These are phyloP conservation scores for Phytophthora tentaculata DNA, from an alignment of 352 stramenopile species.

Conservation along the genomic window DNA sequence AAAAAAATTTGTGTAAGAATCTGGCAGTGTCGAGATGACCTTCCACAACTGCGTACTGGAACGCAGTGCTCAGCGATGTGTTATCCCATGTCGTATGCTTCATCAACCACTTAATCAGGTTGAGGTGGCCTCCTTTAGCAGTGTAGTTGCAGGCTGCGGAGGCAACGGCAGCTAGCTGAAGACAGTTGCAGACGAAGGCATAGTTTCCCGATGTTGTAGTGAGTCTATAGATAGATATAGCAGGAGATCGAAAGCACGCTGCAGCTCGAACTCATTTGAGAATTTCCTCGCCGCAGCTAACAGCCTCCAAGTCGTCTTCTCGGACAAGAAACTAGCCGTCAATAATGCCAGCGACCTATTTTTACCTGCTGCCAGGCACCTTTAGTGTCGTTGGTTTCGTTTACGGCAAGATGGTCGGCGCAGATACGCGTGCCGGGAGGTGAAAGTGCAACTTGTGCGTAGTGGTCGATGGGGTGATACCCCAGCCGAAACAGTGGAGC, in stretches of 20 bases:
- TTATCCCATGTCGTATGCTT: neutral
- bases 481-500: too few species aligned
- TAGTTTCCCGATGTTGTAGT: too few species aligned
- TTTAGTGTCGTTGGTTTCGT: conserved; percentile 11
- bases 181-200: too few species aligned
- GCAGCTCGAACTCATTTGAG: too few species aligned
- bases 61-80: neutral
- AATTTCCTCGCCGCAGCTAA: neutral
- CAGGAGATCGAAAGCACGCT: too few species aligned
- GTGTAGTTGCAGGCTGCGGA: too few species aligned
- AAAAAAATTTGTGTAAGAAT: neutral
- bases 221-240: too few species aligned
- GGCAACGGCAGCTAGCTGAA: too few species aligned
- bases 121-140: neutral
- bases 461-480: too few species aligned
- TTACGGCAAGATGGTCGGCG: neutral
- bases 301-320: neutral
- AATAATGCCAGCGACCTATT: conserved; percentile 7
- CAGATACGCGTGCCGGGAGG: neutral
- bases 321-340: neutral
- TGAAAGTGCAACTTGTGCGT: neutral
- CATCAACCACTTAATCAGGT: neutral
- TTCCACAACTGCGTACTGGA: neutral
- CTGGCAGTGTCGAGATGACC: neutral
- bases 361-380: conserved; percentile 4